Evolutionary conservation across 2,329 filamentous ascomycete genomes (phyloP), one percentile per base, ranked within the genome.

Genomic region (Fusarium sp.): DNA sequence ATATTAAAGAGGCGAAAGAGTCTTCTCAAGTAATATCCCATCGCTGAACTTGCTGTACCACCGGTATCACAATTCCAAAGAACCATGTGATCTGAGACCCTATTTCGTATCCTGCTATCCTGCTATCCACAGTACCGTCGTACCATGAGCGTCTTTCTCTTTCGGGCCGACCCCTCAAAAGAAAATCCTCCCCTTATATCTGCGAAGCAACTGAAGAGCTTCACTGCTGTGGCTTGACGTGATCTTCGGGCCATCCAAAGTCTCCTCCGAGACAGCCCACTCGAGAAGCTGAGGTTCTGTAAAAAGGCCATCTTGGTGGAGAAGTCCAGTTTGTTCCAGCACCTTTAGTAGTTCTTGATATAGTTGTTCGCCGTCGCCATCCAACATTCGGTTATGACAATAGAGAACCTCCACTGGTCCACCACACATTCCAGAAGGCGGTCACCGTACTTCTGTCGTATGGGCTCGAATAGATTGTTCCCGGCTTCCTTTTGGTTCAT

Each of bases 361-460:
- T 8, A n/a, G 1, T 3, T 16, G 19, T n/a, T 29, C 0, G 7
- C 45, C 19, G 15, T 29, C 14, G 3, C 1, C 9, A n/a, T 46
- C 8, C 25, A 29, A n/a, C 19, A 46, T 4, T 46, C 1, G 6
- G 44, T 21, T n/a, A 46, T 11, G 8, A 11, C 19, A n/a, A 46
- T 11, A 4, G 3, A 29, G 25, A 46, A 10, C 44, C 14, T 29
- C 44, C 25, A 16, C 14, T n/a, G 10, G 44, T 29, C 25, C 10
- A 16, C 19, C 2, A 16, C 7, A n/a, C 27, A 46, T 8, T 29
- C 14, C 7, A 8, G 6, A 4, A 29, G 45, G 45, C 27, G 25
- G 12, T 29, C 25, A 8, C 45, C 45, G 27, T 46, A 29, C 14
- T 8, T 29, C 19, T 46, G 18, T 46, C 12, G 44, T 25, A 46